phyloP scores from a whole-genome alignment of 306 rosid species.

The Lathyrus aphaca region DNA sequence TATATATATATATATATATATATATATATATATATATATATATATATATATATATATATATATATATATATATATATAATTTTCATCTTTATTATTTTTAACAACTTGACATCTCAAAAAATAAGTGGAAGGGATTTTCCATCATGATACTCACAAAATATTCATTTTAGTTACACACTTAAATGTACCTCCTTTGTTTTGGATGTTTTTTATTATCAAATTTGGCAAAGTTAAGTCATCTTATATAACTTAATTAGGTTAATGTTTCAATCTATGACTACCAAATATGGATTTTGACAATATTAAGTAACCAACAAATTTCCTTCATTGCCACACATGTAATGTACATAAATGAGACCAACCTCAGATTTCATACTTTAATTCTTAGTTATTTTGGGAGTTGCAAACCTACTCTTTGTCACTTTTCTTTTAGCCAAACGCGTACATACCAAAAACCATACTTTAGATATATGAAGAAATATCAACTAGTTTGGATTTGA shows the following conservation, averaged over 20 bases:
- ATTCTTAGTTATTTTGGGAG: conserved; percentile 15
- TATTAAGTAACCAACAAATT: not conserved
- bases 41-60: too few species aligned
- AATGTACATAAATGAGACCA: conserved; percentile 19
- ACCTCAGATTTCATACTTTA: conserved; percentile 4
- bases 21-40: too few species aligned
- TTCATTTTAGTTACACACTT: not conserved
- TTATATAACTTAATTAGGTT: not conserved
- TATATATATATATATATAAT: too few species aligned
- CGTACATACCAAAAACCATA: conserved; percentile 12
- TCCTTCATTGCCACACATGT: not conserved
- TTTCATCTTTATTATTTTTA: too few species aligned
- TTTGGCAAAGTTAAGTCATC: not conserved
- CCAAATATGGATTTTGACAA: not conserved
- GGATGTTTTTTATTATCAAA: not conserved
- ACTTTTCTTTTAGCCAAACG: conserved; percentile 1
- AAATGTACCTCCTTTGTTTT: not conserved
- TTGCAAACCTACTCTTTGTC: conserved; percentile 31
- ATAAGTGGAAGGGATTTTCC: not conserved
- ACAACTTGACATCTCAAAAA: too few species aligned
- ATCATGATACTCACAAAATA: not conserved
- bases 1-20: too few species aligned
- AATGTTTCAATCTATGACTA: conserved; percentile 2
- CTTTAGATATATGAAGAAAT: conserved; percentile 32
- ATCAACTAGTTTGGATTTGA: conserved; percentile 23